Conservation (phyloP, 2,329 filamentous ascomycete genomes). For the Xylariales sp. region DNA sequence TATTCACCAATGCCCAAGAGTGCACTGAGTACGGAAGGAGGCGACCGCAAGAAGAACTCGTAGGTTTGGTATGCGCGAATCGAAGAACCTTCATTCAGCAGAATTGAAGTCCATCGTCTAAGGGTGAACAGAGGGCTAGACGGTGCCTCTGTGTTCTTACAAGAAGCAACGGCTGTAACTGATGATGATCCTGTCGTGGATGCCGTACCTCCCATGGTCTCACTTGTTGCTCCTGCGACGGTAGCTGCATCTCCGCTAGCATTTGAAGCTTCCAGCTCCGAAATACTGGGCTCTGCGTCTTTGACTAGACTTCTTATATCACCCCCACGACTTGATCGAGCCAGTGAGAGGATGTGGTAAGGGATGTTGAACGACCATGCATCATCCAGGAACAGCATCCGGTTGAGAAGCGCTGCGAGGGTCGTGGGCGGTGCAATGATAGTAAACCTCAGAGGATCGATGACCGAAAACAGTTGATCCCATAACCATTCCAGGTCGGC, state of each 20-base stretch:
- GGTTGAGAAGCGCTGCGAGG: slow-evolving; percentile 56
- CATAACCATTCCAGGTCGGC: slow-evolving; percentile 42
- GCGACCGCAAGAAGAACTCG: slow-evolving; percentile 62
- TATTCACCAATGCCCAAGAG: slow-evolving; percentile 39
- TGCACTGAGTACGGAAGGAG: slow-evolving; percentile 56
- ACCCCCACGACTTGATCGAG: slow-evolving; percentile 20
- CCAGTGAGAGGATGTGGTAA: slow-evolving; percentile 55
- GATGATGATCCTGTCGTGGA: neutral
- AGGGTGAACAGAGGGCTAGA: slow-evolving; percentile 47
- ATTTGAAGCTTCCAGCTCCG: neutral
- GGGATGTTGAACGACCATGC: slow-evolving; percentile 60
- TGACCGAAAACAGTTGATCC: slow-evolving; percentile 47
- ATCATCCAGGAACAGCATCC: slow-evolving; percentile 51
- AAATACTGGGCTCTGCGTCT: neutral
- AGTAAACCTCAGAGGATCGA: slow-evolving; percentile 50
- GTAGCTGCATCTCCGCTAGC: neutral
- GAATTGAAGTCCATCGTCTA: slow-evolving; percentile 60
- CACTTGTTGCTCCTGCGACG: neutral
- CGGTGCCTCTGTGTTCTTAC: slow-evolving; percentile 8
- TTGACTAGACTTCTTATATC: neutral
- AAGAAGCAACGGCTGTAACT: slow-evolving; percentile 5
- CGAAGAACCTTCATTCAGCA: slow-evolving; percentile 72
- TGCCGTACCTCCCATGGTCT: neutral
- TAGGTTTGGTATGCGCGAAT: slow-evolving; percentile 66
- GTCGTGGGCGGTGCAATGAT: slow-evolving; percentile 58